Conservation (phyloP, 495 filamentous ascomycete species). For the Penicillium coprophilum region DNA sequence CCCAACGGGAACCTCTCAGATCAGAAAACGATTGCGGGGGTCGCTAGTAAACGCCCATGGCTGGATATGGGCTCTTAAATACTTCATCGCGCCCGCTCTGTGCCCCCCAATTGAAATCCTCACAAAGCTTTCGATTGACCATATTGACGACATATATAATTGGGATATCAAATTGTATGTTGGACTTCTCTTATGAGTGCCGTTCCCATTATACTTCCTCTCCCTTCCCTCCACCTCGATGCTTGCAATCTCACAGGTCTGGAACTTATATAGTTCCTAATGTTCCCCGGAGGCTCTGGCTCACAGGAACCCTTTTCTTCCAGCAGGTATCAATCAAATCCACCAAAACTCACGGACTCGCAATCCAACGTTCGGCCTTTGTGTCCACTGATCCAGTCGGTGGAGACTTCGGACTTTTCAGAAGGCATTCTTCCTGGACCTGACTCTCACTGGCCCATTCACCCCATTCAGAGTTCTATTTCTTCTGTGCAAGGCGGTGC, state of each 20-base stretch:
- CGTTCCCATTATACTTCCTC: slow-evolving; percentile 15
- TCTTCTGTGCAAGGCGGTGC: slow-evolving; percentile 10
- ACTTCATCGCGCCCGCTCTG: slow-evolving; percentile 22
- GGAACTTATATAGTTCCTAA: slow-evolving; percentile 22
- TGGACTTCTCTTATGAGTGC: slow-evolving; percentile 9
- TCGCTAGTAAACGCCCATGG: slow-evolving; percentile 2
- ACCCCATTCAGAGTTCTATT: slow-evolving; percentile 14
- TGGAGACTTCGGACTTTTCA: slow-evolving; percentile 20
- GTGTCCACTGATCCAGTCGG: slow-evolving; percentile 20
- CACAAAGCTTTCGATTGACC: slow-evolving; percentile 17
- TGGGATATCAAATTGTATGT: slow-evolving; percentile 20
- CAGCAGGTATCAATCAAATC: slow-evolving; percentile 19
- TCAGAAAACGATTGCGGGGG: slow-evolving; percentile 10
- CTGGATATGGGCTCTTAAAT: slow-evolving; percentile 10
- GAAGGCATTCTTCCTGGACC: slow-evolving; percentile 12
- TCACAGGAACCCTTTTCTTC: slow-evolving; percentile 24
- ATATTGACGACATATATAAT: slow-evolving; percentile 1
- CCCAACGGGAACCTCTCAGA: slow-evolving; percentile 6
- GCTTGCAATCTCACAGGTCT: slow-evolving; percentile 19
- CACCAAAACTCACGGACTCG: slow-evolving; percentile 12
- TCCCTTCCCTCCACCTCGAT: slow-evolving; percentile 15
- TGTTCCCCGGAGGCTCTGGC: slow-evolving; percentile 24
- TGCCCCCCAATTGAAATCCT: slow-evolving; percentile 10
- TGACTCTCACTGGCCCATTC: slow-evolving; percentile 16
- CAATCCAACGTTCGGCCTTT: slow-evolving; percentile 4